phyloP scores from a whole-genome alignment of 352 stramenopile genomes.

The Phytophthora colocasiae region DNA sequence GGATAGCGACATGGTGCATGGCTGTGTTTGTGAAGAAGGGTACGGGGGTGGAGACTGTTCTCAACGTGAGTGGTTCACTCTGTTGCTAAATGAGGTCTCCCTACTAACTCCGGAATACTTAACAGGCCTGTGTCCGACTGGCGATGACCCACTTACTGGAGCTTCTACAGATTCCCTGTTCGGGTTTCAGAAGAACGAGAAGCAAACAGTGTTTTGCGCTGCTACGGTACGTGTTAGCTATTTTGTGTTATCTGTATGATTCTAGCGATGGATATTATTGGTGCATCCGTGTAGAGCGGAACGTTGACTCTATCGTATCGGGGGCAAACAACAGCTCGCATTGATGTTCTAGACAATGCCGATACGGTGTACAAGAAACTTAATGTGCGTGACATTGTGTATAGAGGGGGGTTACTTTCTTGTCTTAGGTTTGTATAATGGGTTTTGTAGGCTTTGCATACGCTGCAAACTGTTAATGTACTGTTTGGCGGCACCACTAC shows the following conservation, averaged over 20 bases:
- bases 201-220: conserved; percentile 72
- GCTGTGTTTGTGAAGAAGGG: conserved; percentile 88
- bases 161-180: conserved; percentile 66
- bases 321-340: conserved; percentile 70
- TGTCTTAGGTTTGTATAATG: background rate
- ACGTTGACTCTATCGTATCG: conserved; percentile 76
- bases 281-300: conserved; percentile 44
- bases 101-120: conserved; percentile 6
- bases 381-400: conserved; percentile 47
- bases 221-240: conserved; percentile 51
- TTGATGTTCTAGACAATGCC: conserved; percentile 65
- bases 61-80: conserved; percentile 46
- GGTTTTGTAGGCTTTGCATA: conserved; percentile 53
- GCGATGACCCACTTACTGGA: conserved; percentile 80
- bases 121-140: conserved; percentile 56
- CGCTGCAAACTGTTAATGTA: conserved; percentile 60
- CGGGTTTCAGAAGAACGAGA: conserved; percentile 84
- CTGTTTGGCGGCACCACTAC: conserved; percentile 65
- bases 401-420: background rate
- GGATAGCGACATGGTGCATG: conserved; percentile 91
- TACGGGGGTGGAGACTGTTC: conserved; percentile 90
- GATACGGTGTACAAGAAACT: conserved; percentile 72
- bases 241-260: background rate
- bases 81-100: background rate
- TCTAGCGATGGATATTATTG: background rate